Base-by-base conservation (phyloP, 2,329 filamentous ascomycete species). In the Aschersonia sp. region DNA sequence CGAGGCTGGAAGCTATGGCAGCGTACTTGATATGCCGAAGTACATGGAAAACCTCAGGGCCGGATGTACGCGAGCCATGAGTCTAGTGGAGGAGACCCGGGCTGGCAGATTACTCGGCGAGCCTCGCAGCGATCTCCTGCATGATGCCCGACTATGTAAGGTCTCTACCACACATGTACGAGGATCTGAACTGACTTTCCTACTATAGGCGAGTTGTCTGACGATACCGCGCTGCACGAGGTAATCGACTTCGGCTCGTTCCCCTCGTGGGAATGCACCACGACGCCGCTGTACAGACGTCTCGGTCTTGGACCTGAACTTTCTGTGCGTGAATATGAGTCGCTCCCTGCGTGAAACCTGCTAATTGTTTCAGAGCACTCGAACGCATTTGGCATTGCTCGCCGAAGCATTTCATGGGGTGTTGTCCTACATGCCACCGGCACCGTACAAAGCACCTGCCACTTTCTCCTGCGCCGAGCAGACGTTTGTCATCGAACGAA, bases 191-290 rank as follows among this genome's bases (percentile, higher is more conserved):
- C 11, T 41, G 29, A 35, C 29, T 12, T 3, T 12, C 7, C 12
- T 35, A 5, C 4, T 4, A 3, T 31, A 76, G 73, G 52, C 11
- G 66, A 69, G 31, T 61, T 72, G 30, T 52, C 59, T 2, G 67
- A 71, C 43, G 59, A 63, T 4, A 63, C 60, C 0, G 44, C 57
- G 0, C 58, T 79, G 1, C 55, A 63, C 2, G 68, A 70, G 43
- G 64, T 63, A 1, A 69, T 75, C 2, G 74, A 79, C 57, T 73
- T 75, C 44, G 70, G 70, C 1, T 71, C 72, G 0, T 68, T 78
- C 44, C 70, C 74, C 0, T 67, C 67, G 12, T 67, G 73, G 50
- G 68, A 69, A 42, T 67, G 58, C 12, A 55, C 60, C 14, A 58
- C 58, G 1, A 53, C 59, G 0, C 62, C 70, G 0, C 59, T 76